These are phyloP conservation scores for Calonectria hongkongensis DNA, from an alignment of 2,329 filamentous ascomycete genomes.

Conservation along the genomic window DNA sequence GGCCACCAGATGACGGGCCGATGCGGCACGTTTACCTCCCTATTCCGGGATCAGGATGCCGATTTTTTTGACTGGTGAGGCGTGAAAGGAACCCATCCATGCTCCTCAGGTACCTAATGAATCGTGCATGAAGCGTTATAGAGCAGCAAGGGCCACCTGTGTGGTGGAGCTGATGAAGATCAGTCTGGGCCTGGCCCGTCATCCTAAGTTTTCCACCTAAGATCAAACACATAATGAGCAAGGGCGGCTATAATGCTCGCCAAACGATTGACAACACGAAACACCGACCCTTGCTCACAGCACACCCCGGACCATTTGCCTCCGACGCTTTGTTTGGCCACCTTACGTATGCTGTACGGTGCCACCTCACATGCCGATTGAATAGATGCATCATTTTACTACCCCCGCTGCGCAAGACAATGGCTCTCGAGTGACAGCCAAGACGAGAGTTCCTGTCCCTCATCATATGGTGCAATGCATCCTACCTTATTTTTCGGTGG, in stretches of 20 bases:
- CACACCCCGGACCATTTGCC: slow-evolving; percentile 36
- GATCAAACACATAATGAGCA: slow-evolving; percentile 41
- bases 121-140: slow-evolving; percentile 19
- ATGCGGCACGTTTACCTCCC: slow-evolving; percentile 8
- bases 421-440: slow-evolving; percentile 24
- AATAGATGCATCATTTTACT: slow-evolving; percentile 28
- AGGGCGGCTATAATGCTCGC: slow-evolving; percentile 43
- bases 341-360: slow-evolving; percentile 36
- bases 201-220: slow-evolving; percentile 31
- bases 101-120: slow-evolving; percentile 14
- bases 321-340: slow-evolving; percentile 41
- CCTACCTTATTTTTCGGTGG: not conserved
- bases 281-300: slow-evolving; percentile 23
- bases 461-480: slow-evolving; percentile 1
- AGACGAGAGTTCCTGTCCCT: slow-evolving; percentile 25
- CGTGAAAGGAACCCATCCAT: slow-evolving; percentile 19
- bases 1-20: slow-evolving; percentile 34
- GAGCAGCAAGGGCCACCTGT: slow-evolving; percentile 25
- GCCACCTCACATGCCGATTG: slow-evolving; percentile 49
- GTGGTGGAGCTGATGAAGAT: slow-evolving; percentile 33
- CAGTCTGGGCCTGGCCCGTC: slow-evolving; percentile 36
- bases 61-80: slow-evolving; percentile 27
- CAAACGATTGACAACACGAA: slow-evolving; percentile 40
- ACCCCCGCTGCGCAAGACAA: not conserved
- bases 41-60: slow-evolving; percentile 35